Base-by-base conservation (phyloP, 768 basidiomycete species). In the Mycena metata region DNA sequence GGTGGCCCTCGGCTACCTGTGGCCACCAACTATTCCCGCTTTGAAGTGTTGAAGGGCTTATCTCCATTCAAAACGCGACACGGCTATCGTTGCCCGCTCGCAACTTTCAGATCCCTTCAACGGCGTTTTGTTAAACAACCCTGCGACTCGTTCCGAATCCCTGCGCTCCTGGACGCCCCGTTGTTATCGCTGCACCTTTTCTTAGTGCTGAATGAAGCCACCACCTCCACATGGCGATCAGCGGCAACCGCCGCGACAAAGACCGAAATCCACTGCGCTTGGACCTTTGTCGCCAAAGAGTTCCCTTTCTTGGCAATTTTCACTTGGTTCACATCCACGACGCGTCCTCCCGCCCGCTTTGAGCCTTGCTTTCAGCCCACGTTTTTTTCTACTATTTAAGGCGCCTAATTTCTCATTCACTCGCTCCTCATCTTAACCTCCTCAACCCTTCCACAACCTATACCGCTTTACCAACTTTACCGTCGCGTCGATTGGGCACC, bases 361-460 rank as follows among this genome's bases (percentile, higher is more conserved):
- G 47, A 15, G 35, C 4, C n/a, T 51, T 56, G 36, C 67, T 69
- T 64, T 69, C 13, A 8, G 46, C 17, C 41, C 47, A 41, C 60
- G 58, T 66, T 60, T 52, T 35, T 39, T 46, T 30, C 0, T 36
- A 15, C 15, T 69, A 69, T 64, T 69, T 69, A 69, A 69, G 51
- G 12, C 35, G 9, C 10, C 21, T 23, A 47, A 42, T 23, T 55
- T 17, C 24, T 43, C 47, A 33, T 30, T 63, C 21, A 61, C 50
- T 61, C 7, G 26, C 13, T 52, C 55, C 52, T 41, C 55, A 61
- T 60, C 71, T 60, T 57, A 13, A 60, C 45, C 60, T 52, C 43
- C 60, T 36, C 55, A 50, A 64, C 41, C 56, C 61, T 39, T 52
- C 56, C 12, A 64, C 57, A 9, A 24, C 24, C 50, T 66, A 30